These are phyloP conservation scores for Uncinocarpus reesii DNA, from an alignment of 2,329 filamentous ascomycete species.

Conservation along the genomic window DNA sequence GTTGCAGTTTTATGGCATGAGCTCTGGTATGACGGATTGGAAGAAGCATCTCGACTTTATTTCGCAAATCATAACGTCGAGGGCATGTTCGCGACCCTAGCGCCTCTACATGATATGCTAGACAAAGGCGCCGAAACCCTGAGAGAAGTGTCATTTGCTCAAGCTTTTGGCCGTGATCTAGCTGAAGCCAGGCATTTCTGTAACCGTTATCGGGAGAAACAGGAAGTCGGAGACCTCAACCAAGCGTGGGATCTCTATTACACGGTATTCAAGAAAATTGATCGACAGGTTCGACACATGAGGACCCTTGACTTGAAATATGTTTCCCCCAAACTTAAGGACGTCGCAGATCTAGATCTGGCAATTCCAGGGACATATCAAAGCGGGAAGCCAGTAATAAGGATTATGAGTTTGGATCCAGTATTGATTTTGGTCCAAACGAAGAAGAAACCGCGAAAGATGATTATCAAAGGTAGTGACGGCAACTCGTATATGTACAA, in stretches of 20 bases:
- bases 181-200: slow-evolving; percentile 95
- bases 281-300: slow-evolving; percentile 81
- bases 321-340: slow-evolving; percentile 86
- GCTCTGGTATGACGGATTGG: slow-evolving; percentile 94
- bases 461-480: slow-evolving; percentile 80
- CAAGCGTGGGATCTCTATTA: slow-evolving; percentile 99
- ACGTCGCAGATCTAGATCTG: slow-evolving; percentile 74
- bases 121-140: slow-evolving; percentile 87
- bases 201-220: slow-evolving; percentile 76
- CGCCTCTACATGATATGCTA: slow-evolving; percentile 81
- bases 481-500: slow-evolving; percentile 77
- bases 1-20: slow-evolving; percentile 98
- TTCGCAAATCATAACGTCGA: slow-evolving; percentile 97
- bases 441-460: slow-evolving; percentile 87
- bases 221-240: slow-evolving; percentile 87
- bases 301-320: slow-evolving; percentile 91
- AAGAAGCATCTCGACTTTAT: slow-evolving; percentile 91
- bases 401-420: slow-evolving; percentile 80
- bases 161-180: slow-evolving; percentile 91
- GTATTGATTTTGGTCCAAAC: slow-evolving; percentile 89
- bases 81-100: slow-evolving; percentile 87
- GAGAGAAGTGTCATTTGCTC: slow-evolving; percentile 91
- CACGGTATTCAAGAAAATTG: slow-evolving; percentile 93
- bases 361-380: slow-evolving; percentile 93
- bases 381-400: slow-evolving; percentile 66